A percentile compares a stretch with the other conserved stretches of the same genome.
These are phyloP conservation scores for Apiotrichum akiyoshidainum DNA, from an alignment of 1,284 basidiomycete species.

Conservation along the genomic window DNA sequence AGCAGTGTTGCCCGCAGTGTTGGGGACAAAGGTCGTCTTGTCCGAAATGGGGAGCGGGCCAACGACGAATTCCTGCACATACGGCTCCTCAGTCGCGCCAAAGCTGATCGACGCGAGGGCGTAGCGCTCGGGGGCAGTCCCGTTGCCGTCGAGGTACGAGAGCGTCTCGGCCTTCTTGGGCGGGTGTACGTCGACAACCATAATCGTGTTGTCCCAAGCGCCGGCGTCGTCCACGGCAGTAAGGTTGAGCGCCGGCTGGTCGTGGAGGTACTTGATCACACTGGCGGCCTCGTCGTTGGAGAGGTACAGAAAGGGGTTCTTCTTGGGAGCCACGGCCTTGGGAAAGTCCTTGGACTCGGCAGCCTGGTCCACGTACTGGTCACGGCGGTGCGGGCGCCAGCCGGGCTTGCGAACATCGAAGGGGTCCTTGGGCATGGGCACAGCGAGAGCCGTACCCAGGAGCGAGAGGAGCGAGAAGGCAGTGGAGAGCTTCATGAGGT, in stretches of 20 bases:
- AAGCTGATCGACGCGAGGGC: slow-evolving; percentile 35
- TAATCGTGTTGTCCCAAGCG: slow-evolving; percentile 40
- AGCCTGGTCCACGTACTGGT: neutral
- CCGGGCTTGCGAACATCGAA: too few species aligned
- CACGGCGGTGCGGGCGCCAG: too few species aligned
- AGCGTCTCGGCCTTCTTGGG: slow-evolving; percentile 42
- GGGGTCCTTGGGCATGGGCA: too few species aligned
- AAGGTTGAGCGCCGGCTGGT: slow-evolving; percentile 36
- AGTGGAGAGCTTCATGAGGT: too few species aligned
- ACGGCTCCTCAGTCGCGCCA: slow-evolving; percentile 38
- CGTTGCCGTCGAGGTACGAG: slow-evolving; percentile 27
- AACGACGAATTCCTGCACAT: slow-evolving; percentile 40
- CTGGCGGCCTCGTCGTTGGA: slow-evolving; percentile 36
- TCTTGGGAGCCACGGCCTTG: slow-evolving; percentile 24
- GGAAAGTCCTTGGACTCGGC: neutral
- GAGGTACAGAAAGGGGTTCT: slow-evolving; percentile 37
- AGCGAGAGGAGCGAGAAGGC: too few species aligned
- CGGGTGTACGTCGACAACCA: slow-evolving; percentile 30
- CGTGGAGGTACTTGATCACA: slow-evolving; percentile 31
- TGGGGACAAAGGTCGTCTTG: neutral
- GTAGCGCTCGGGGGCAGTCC: slow-evolving; percentile 26
- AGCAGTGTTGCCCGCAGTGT: slow-evolving; percentile 23
- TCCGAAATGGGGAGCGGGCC: slow-evolving; percentile 35
- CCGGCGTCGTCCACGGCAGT: slow-evolving; percentile 36
- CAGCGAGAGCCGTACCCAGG: too few species aligned